Evolutionary conservation across 768 basidiomycete species (phyloP).

Genomic region (Trametes cinnabarina): DNA sequence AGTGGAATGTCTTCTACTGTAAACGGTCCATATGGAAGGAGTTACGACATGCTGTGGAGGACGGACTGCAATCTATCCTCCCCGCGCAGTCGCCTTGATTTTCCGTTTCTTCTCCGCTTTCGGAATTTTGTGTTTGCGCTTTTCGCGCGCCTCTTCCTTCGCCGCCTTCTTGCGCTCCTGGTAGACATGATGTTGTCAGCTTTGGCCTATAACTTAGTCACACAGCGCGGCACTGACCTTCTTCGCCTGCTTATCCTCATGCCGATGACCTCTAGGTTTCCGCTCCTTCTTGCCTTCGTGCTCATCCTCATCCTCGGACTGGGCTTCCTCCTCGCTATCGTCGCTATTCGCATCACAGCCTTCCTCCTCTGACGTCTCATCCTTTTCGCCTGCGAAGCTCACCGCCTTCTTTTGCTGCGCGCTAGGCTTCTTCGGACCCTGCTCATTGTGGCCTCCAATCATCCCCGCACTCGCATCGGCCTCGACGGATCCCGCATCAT

Average conservation of each 20-base stretch:
- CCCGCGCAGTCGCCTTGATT: conserved; percentile 51
- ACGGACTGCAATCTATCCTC: conserved; percentile 18
- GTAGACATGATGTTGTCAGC: conserved; percentile 15
- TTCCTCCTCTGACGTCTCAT: conserved; percentile 21
- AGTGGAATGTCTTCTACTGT: not conserved
- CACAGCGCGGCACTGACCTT: conserved; percentile 51
- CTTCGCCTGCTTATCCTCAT: conserved; percentile 89
- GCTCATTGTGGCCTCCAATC: not conserved
- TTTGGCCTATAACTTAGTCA: not conserved
- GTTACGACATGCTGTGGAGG: not conserved
- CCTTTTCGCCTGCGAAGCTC: conserved; percentile 15
- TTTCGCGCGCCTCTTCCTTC: conserved; percentile 86
- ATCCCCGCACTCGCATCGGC: conserved; percentile 8
- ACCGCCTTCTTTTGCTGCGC: conserved; percentile 11
- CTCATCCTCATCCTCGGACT: conserved; percentile 33
- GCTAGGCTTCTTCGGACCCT: not conserved
- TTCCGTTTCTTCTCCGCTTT: conserved; percentile 91
- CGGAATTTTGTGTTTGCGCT: conserved; percentile 89
- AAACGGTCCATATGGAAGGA: too few species aligned
- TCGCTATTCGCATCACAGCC: conserved; percentile 17
- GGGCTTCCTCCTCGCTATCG: conserved; percentile 21
- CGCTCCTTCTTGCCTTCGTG: conserved; percentile 53
- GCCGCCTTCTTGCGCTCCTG: conserved; percentile 90
- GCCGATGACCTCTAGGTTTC: conserved; percentile 79
- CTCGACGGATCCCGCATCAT: conserved; percentile 20